Evolutionary conservation across 108 stramenopile genomes (phyloP), one percentile per base, ranked within the genome.

Genomic region (Bacterosira constricta): DNA sequence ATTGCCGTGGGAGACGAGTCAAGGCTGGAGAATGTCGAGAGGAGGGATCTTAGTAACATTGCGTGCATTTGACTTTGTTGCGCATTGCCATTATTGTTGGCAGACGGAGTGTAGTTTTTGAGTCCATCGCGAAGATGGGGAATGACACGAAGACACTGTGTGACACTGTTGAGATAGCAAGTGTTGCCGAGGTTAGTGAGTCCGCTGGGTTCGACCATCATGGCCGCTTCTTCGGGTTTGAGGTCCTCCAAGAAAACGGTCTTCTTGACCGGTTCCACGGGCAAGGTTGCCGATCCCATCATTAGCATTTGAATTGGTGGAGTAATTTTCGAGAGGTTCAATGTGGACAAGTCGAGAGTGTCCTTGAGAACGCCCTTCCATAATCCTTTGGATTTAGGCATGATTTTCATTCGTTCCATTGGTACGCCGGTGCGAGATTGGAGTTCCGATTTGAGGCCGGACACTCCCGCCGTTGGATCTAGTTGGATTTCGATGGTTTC

Each of bases 111-210:
- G 68, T 85, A 90, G 21, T 51, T 39, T 32, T 77, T 72, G 60
- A 98, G 81, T 25, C 84, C 91, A 23, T 87, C 52, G 23, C 99
- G 90, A 31, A 99, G 75, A 47, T 88, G 89, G 17, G 93, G 93
- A 32, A 97, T 83, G 29, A 81, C 77, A 9, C 97, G 92, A 27
- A 99, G 83, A 74, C 97, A 97, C 71, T 95, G 98, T 13, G 96
- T 72, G n/a, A 98, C 98, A 37, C 93, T 88, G 79, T 99, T 99
- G 75, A 99, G 75, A 75, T 99, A 99, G 75, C 99, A 99, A 3
- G 98, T 99, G 81, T 99, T 99, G 41, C 98, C 98, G 46, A 99
- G 63, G 76, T 99, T 99, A 66, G 86, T 81, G 36, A 99, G 82
- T 32, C 99, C 99, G 32, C 96, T 85, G 13, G 99, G 99, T 38